These are phyloP conservation scores for Aspergillus nanangensis DNA, from an alignment of 495 filamentous ascomycete species.

Conservation along the genomic window DNA sequence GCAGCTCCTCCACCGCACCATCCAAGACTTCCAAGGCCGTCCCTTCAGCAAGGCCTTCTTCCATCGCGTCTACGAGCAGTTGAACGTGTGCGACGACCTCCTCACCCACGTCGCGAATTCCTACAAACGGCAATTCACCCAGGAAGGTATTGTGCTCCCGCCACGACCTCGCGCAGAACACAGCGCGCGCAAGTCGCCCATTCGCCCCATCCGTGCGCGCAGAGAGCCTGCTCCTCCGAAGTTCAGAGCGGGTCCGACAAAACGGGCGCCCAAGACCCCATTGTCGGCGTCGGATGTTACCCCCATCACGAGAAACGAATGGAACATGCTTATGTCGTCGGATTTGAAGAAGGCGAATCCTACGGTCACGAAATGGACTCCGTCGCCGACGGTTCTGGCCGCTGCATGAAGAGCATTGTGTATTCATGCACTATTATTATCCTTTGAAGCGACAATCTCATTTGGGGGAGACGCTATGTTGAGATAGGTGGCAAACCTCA, in stretches of 20 bases:
- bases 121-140: constrained; percentile 53
- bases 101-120: constrained; percentile 52
- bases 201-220: constrained; percentile 20
- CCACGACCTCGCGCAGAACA: constrained; percentile 16
- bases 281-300: constrained; percentile 43
- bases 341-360: constrained; percentile 28
- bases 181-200: constrained; percentile 16
- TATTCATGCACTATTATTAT: no score
- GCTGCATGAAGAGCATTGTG: constrained; percentile 36
- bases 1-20: constrained; percentile 57
- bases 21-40: constrained; percentile 54
- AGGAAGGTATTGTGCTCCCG: constrained; percentile 41
- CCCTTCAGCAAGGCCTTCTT: constrained; percentile 55
- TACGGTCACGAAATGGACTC: constrained; percentile 41
- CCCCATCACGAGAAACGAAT: constrained; percentile 43
- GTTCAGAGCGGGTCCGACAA: constrained; percentile 12
- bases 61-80: constrained; percentile 57
- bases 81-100: constrained; percentile 50
- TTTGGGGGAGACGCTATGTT: no score
- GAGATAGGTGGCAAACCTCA: no score
- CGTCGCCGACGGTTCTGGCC: constrained; percentile 33
- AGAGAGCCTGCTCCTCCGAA: constrained; percentile 13
- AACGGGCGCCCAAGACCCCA: constrained; percentile 40
- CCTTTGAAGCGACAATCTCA: no score
- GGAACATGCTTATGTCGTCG: constrained; percentile 38